Conservation (phyloP, 305 asterid species). For the Fraxinus albicans region DNA sequence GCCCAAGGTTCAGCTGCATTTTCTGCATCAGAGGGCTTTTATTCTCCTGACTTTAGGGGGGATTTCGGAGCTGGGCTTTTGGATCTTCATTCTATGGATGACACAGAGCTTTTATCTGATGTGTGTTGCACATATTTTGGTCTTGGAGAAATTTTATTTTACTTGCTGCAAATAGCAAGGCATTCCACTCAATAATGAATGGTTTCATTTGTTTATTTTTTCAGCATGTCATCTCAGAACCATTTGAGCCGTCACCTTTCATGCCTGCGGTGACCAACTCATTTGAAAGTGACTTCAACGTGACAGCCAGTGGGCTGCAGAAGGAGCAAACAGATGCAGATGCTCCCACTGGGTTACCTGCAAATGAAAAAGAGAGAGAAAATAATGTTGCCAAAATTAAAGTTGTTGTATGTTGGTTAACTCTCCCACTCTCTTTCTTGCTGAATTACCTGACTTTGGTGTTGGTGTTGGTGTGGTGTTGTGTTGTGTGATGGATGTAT, state of each 20-base stretch:
- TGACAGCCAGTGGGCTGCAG: constrained; percentile 48
- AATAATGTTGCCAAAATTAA: constrained; percentile 91
- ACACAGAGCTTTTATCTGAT: constrained; percentile 96
- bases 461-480: background rate
- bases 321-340: constrained; percentile 61
- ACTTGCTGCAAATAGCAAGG: constrained; percentile 10
- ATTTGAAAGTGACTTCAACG: constrained; percentile 63
- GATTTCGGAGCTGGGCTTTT: constrained; percentile 99
- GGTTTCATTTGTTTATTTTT: constrained; percentile 32
- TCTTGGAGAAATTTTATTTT: constrained; percentile 7
- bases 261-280: constrained; percentile 75
- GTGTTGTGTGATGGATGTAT: background rate
- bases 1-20: constrained; percentile 72
- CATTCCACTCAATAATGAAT: constrained; percentile 5
- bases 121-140: constrained; percentile 38
- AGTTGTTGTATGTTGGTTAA: constrained; percentile 73
- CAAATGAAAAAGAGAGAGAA: constrained; percentile 78
- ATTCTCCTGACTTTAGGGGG: constrained; percentile 88
- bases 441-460: background rate
- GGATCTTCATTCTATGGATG: constrained; percentile 99
- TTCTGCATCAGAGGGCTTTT: constrained; percentile 60
- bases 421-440: background rate
- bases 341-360: constrained; percentile 43
- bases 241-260: constrained; percentile 88
- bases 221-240: constrained; percentile 90